A percentile compares a stretch with the other conserved stretches of the same genome.
phyloP scores from a whole-genome alignment of 441 rosid genomes.

The Biscutella laevigata region DNA sequence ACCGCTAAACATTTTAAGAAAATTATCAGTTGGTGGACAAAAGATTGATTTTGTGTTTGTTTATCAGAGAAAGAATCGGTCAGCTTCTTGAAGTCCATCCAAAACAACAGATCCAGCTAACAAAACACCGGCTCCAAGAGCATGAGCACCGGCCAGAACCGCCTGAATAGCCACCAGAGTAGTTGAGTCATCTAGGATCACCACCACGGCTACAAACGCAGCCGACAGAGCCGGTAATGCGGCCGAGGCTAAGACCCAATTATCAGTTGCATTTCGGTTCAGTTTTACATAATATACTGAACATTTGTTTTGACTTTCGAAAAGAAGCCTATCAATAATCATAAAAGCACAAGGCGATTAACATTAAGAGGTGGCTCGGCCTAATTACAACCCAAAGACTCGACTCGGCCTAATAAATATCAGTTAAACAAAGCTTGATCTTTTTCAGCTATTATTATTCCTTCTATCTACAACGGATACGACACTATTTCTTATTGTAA shows the following conservation, averaged over 20 bases:
- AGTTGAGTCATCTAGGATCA: constrained; percentile 75
- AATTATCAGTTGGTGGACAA: too few species aligned
- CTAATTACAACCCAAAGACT: background rate
- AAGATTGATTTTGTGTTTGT: background rate
- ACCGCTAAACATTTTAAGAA: too few species aligned
- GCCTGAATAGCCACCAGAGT: constrained; percentile 55
- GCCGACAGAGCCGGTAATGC: constrained; percentile 59
- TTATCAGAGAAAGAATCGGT: constrained; percentile 32
- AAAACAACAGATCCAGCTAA: constrained; percentile 66
- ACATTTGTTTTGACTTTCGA: background rate
- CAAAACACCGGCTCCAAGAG: constrained; percentile 60
- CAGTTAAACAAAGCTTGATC: background rate
- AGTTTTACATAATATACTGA: background rate
- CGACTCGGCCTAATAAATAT: constrained; percentile 2
- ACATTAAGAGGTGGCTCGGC: background rate
- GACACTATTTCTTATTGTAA: constrained; percentile 1
- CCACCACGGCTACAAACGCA: constrained; percentile 53
- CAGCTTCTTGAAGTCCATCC: constrained; percentile 81
- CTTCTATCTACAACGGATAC: background rate
- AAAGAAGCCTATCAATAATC: background rate
- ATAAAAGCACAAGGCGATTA: background rate
- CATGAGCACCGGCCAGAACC: constrained; percentile 56
- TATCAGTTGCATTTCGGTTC: background rate
- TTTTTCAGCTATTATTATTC: background rate
- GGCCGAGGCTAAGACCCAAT: constrained; percentile 61